Evolutionary conservation across 148 eudicot species (phyloP), one percentile per base, ranked within the genome.

Genomic region (Bassia scoparia): DNA sequence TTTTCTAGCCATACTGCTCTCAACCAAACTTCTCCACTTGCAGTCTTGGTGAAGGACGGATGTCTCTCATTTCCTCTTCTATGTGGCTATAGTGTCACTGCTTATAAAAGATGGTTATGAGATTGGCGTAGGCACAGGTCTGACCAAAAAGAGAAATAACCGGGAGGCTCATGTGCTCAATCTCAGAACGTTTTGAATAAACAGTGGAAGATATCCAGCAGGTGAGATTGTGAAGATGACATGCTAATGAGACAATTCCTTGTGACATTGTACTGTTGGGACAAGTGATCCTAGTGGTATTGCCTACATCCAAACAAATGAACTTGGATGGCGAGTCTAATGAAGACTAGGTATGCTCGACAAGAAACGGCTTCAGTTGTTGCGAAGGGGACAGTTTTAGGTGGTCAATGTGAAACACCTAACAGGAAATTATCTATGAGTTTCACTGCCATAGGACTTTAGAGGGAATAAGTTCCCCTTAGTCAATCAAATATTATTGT

Each of bases 311-410:
- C 98, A 90, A 78, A 93, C 97, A 34, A n/a, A 93, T 91, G 98
- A 93, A 93, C 80, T 81, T 93, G 78, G 98, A 93, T 84, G 98
- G 98, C 49, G 98, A 93, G 76, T 93, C 97, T 76, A 93, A 93
- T 93, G 81, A 93, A 93, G 80, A 93, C 97, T 53, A 91, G 98
- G 83, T 93, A 89, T 60, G 98, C 98, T 34, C 81, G 95, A 81
- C 97, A 93, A 80, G 98, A 91, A 89, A 88, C 97, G 55, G 83
- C 86, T 52, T 78, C 75, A 54, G 81, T 91, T 78, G 82, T 84
- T 69, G 82, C 83, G 67, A 88, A 87, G 61, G 97, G 81, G 72
- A 61, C 71, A 50, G 68, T 81, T 74, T 84, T 86, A 16, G 98
- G 98, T 89, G 64, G 84, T 93, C 74, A 86, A 76, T 93, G 98